Percentiles rank a stretch among this genome's conserved stretches.
Conservation (phyloP, 1,139 yeast genomes). For the Yamadazyma atlantica region DNA sequence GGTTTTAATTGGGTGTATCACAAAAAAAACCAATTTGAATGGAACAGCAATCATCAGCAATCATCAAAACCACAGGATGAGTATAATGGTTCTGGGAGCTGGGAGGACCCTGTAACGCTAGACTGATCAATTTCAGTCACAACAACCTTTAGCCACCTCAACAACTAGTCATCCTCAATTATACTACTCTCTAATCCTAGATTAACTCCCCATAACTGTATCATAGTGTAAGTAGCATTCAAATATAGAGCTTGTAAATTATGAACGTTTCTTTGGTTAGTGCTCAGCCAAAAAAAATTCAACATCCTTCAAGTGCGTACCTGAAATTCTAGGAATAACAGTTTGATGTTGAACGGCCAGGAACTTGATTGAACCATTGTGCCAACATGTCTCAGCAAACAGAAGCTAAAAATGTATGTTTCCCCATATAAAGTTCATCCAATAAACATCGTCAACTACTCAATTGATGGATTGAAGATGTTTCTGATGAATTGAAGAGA, state of each 20-base stretch:
- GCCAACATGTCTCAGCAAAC: background rate
- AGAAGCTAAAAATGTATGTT: conserved; percentile 2
- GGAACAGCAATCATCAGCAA: background rate
- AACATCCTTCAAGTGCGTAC: background rate
- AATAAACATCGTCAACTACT: no score
- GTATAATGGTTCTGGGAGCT: conserved; percentile 31
- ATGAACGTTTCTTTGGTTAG: background rate
- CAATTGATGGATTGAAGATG: no score
- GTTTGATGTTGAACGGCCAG: background rate
- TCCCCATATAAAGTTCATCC: no score
- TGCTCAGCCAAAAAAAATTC: conserved; percentile 1
- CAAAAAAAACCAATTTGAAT: conserved; percentile 2
- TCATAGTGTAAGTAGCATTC: background rate
- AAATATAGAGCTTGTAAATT: background rate
- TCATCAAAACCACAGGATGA: conserved; percentile 2
- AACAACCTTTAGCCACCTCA: no score
- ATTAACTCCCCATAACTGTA: conserved; percentile 5
- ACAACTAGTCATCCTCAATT: no score
- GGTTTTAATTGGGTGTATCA: conserved; percentile 5
- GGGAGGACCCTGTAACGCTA: conserved; percentile 38
- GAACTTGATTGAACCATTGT: background rate
- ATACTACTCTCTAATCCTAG: no score
- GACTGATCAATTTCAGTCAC: no score
- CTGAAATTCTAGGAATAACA: conserved; percentile 2
- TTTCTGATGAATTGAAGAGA: background rate